These are phyloP conservation scores for Cyclotella atomus DNA, from an alignment of 108 stramenopile species.

Conservation along the genomic window DNA sequence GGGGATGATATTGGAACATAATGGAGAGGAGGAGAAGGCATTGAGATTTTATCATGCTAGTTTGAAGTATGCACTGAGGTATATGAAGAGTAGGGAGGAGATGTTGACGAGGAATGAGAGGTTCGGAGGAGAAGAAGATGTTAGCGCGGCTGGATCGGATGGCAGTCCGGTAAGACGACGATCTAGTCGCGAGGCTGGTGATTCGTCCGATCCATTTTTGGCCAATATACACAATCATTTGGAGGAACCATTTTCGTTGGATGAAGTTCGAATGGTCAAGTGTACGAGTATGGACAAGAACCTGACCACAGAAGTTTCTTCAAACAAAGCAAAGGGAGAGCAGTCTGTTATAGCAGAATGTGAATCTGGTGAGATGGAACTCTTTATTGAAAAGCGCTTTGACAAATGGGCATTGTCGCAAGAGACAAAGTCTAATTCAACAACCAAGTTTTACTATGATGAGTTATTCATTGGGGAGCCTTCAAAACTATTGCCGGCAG, in stretches of 20 bases:
- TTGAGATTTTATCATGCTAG: slow-evolving; percentile 80
- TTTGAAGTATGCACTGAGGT: slow-evolving; percentile 64
- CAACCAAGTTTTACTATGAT: slow-evolving; percentile 61
- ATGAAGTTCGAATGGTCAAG: slow-evolving; percentile 49
- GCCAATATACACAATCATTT: slow-evolving; percentile 23
- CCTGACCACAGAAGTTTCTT: not conserved
- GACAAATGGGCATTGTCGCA: slow-evolving; percentile 31
- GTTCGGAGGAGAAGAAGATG: not conserved
- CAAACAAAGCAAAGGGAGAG: slow-evolving; percentile 12
- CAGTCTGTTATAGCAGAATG: not conserved
- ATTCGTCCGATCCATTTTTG: slow-evolving; percentile 6
- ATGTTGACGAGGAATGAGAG: not conserved
- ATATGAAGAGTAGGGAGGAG: not conserved
- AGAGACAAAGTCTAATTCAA: slow-evolving; percentile 9
- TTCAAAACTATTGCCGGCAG: not conserved
- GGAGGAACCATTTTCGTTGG: slow-evolving; percentile 41
- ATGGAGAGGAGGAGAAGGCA: slow-evolving; percentile 69
- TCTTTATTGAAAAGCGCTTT: slow-evolving; percentile 53
- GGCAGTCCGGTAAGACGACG: too few relatives aligned
- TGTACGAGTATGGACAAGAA: slow-evolving; percentile 22
- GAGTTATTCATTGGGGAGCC: slow-evolving; percentile 50
- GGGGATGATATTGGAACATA: slow-evolving; percentile 80
- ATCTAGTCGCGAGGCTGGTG: too few relatives aligned
- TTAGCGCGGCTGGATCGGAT: not conserved
- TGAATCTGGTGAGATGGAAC: slow-evolving; percentile 70